Evolutionary conservation across 495 filamentous ascomycete genomes (phyloP).

Genomic region (Hypoxylon lenormandii): DNA sequence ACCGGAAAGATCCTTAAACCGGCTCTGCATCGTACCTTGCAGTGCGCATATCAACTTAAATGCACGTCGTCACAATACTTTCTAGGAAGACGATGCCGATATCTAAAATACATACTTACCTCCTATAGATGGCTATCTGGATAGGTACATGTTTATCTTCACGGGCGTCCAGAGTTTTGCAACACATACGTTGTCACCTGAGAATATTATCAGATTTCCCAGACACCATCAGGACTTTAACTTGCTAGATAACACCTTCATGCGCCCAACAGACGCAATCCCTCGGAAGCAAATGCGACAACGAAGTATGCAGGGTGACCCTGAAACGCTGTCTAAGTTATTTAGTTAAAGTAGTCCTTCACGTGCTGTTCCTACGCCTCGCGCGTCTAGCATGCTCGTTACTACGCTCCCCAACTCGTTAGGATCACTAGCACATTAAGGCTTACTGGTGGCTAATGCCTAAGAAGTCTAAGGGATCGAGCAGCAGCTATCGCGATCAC

Average conservation of each 20-base stretch:
- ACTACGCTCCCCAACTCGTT: not conserved
- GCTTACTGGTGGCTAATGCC: not conserved
- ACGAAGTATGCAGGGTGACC: slow-evolving; percentile 35
- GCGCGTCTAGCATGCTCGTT: slow-evolving; percentile 8
- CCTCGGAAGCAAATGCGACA: slow-evolving; percentile 34
- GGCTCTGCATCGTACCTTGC: slow-evolving; percentile 41
- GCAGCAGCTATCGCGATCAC: not conserved
- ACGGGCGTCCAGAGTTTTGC: too few species aligned
- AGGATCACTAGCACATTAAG: not conserved
- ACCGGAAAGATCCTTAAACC: slow-evolving; percentile 26
- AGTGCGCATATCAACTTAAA: slow-evolving; percentile 43
- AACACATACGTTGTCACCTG: too few species aligned
- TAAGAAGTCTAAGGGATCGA: not conserved
- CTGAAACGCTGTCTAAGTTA: slow-evolving; percentile 35
- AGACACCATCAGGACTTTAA: slow-evolving; percentile 1
- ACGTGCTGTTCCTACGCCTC: slow-evolving; percentile 8
- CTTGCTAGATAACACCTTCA: too few species aligned
- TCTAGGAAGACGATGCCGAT: too few species aligned
- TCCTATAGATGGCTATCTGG: too few species aligned
- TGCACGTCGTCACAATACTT: slow-evolving; percentile 23
- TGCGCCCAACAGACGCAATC: slow-evolving; percentile 6
- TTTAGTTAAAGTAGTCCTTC: slow-evolving; percentile 6
- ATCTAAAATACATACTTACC: too few species aligned
- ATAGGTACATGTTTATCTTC: too few species aligned
- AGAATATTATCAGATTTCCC: not conserved